phyloP scores from a whole-genome alignment of 2,329 filamentous ascomycete species.

The Pleurostoma richardsiae region DNA sequence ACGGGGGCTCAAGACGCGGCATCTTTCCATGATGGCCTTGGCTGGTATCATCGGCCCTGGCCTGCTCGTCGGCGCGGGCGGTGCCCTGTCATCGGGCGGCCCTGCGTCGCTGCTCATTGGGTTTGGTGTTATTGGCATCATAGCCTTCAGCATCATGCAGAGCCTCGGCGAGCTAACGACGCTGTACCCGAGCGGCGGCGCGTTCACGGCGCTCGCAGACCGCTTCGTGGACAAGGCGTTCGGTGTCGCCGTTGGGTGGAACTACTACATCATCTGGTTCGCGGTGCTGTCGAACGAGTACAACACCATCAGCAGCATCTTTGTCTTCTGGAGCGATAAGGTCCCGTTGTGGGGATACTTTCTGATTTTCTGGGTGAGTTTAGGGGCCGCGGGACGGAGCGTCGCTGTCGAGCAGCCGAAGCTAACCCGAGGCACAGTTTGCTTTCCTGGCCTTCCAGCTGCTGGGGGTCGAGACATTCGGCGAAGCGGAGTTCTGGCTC shows the following conservation, averaged over 20 bases:
- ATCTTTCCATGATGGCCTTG: constrained; percentile 61
- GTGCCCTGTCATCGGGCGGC: constrained; percentile 62
- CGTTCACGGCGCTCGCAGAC: constrained; percentile 65
- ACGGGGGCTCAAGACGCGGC: constrained; percentile 63
- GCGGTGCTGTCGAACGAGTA: constrained; percentile 66
- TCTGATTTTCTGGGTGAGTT: constrained; percentile 62
- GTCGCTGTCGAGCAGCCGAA: too few species aligned
- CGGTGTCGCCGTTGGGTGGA: constrained; percentile 65
- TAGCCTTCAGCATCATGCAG: constrained; percentile 66
- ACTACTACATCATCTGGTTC: constrained; percentile 64
- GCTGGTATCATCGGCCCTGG: constrained; percentile 65
- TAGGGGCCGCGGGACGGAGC: too few species aligned
- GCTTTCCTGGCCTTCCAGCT: constrained; percentile 64
- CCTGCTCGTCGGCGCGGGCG: constrained; percentile 66
- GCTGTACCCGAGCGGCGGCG: constrained; percentile 65
- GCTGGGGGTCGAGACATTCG: constrained; percentile 68
- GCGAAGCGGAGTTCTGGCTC: constrained; percentile 77
- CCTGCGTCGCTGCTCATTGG: constrained; percentile 70
- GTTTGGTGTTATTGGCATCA: constrained; percentile 66
- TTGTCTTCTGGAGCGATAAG: constrained; percentile 60
- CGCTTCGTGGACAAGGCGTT: constrained; percentile 69
- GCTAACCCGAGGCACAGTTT: constrained; percentile 14
- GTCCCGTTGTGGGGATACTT: constrained; percentile 65
- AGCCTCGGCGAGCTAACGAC: constrained; percentile 71
- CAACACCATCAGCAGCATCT: constrained; percentile 62